phyloP scores from a whole-genome alignment of 2,329 filamentous ascomycete genomes.

The Xylaria sp. region DNA sequence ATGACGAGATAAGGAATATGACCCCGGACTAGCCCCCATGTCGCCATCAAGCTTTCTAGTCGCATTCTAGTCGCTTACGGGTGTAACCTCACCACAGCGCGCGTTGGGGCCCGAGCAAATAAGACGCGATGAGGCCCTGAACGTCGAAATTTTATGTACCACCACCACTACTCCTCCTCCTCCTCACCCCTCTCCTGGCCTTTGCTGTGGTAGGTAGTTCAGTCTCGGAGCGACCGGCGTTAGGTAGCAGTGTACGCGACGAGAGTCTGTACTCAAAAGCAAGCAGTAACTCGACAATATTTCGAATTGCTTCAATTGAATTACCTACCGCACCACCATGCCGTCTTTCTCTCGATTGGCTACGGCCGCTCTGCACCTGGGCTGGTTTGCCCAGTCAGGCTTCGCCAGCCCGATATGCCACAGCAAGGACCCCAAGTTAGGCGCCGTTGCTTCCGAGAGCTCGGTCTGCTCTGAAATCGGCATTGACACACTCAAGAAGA shows the following conservation, averaged over 20 bases:
- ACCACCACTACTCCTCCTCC: background rate
- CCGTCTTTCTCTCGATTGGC: slow-evolving; percentile 41
- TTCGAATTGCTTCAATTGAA: slow-evolving; percentile 9
- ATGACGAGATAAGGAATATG: slow-evolving; percentile 15
- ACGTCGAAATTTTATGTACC: background rate
- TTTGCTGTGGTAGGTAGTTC: slow-evolving; percentile 19
- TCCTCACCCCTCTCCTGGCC: slow-evolving; percentile 7
- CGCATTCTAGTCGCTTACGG: slow-evolving; percentile 7
- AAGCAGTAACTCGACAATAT: slow-evolving; percentile 12
- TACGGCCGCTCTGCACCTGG: slow-evolving; percentile 41
- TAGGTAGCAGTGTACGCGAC: background rate
- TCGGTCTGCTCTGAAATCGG: slow-evolving; percentile 76
- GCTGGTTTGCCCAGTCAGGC: slow-evolving; percentile 36
- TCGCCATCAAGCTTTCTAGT: slow-evolving; percentile 20
- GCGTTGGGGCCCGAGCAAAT: slow-evolving; percentile 15
- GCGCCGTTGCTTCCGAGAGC: slow-evolving; percentile 78
- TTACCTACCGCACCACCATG: slow-evolving; percentile 34
- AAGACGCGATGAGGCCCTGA: slow-evolving; percentile 29
- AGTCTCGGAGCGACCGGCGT: slow-evolving; percentile 4
- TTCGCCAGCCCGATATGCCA: slow-evolving; percentile 34
- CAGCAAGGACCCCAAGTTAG: slow-evolving; percentile 50
- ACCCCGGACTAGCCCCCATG: slow-evolving; percentile 33
- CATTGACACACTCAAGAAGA: slow-evolving; percentile 66
- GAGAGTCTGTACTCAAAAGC: background rate
- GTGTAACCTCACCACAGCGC: slow-evolving; percentile 14